Evolutionary conservation across 2,329 filamentous ascomycete species (phyloP).

Genomic region (Fusarium subtropicale): DNA sequence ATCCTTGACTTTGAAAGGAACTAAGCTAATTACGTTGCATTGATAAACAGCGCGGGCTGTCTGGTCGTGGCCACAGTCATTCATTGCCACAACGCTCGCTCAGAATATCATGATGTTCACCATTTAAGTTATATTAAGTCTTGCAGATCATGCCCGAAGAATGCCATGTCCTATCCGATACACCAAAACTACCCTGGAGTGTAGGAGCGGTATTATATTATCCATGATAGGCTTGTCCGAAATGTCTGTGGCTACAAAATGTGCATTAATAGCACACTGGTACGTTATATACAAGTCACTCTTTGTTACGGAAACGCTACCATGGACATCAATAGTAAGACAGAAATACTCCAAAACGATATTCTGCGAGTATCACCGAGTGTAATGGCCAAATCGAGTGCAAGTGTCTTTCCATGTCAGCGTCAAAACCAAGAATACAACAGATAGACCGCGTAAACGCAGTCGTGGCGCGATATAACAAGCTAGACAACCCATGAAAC

Average conservation of each 20-base stretch:
- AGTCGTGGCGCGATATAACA: conserved; percentile 27
- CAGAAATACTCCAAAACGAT: neutral
- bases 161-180: neutral
- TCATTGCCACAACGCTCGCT: neutral
- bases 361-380: neutral
- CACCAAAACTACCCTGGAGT: neutral
- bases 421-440: neutral
- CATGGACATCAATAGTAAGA: neutral
- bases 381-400: neutral
- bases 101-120: neutral
- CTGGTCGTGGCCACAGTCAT: neutral
- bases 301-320: neutral
- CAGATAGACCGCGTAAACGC: conserved; percentile 2
- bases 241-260: conserved; percentile 1
- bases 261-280: neutral
- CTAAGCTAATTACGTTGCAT: neutral
- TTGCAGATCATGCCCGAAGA: neutral
- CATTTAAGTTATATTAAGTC: neutral
- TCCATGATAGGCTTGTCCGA: neutral
- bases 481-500: conserved; percentile 14
- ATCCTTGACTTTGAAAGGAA: neutral
- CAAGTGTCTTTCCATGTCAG: conserved; percentile 1
- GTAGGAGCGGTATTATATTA: neutral
- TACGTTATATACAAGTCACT: neutral
- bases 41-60: conserved; percentile 4